These are phyloP conservation scores for Leccinum subtestaceum DNA, from an alignment of 768 basidiomycete species.

Conservation along the genomic window DNA sequence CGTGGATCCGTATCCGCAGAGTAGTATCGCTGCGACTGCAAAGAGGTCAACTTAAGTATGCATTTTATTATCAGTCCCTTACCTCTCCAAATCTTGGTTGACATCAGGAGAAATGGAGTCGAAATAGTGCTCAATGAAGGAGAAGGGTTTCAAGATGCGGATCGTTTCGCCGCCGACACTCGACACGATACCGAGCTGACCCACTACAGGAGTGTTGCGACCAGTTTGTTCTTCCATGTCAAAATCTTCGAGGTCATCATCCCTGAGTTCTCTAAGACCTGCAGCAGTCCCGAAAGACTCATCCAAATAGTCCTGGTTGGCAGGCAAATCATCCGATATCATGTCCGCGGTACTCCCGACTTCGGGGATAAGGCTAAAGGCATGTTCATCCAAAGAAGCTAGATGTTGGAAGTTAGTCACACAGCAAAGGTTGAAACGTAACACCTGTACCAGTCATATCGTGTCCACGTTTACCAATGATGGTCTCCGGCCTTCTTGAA, in stretches of 20 bases:
- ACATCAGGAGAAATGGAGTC: constrained; percentile 59
- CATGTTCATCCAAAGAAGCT: constrained; percentile 81
- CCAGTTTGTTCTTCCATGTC: constrained; percentile 32
- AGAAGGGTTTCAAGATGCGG: constrained; percentile 67
- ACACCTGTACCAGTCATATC: constrained; percentile 30
- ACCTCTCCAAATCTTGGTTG: constrained; percentile 47
- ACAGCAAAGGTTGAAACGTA: not conserved
- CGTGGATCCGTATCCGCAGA: constrained; percentile 52
- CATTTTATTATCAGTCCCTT: constrained; percentile 19
- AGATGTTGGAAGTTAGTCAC: constrained; percentile 5
- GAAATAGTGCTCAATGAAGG: constrained; percentile 72
- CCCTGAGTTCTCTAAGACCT: constrained; percentile 67
- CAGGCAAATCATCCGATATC: constrained; percentile 89
- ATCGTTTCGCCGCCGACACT: constrained; percentile 83
- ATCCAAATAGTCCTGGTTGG: constrained; percentile 84
- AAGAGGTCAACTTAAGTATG: constrained; percentile 5
- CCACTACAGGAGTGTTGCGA: constrained; percentile 15
- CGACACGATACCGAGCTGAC: constrained; percentile 48
- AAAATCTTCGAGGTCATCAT: constrained; percentile 73
- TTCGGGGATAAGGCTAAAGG: constrained; percentile 73
- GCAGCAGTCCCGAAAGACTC: constrained; percentile 76
- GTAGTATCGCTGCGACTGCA: constrained; percentile 45
- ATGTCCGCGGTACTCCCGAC: constrained; percentile 81
- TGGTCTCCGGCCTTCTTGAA: constrained; percentile 7
- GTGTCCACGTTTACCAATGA: constrained; percentile 3